Evolutionary conservation across 2,329 filamentous ascomycete species (phyloP).

Genomic region (Penicillium rolfsii): DNA sequence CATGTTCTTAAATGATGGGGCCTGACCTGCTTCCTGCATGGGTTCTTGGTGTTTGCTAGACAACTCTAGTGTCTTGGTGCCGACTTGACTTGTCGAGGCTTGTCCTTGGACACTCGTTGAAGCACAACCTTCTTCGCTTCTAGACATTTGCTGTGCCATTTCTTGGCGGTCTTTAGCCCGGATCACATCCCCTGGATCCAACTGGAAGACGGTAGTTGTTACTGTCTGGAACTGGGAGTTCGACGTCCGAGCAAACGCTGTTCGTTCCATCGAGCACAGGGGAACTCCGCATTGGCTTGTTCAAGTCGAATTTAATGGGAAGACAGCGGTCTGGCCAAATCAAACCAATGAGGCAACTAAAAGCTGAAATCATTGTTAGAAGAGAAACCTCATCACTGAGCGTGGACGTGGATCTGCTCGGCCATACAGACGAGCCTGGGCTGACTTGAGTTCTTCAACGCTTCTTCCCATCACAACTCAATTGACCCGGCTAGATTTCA

Average conservation of each 20-base stretch:
- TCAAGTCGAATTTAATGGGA: too few species aligned
- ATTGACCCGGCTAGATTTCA: neutral
- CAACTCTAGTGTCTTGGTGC: neutral
- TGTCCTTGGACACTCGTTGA: neutral
- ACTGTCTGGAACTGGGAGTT: slow-evolving; percentile 5
- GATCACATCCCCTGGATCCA: slow-evolving; percentile 13
- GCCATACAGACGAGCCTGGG: neutral
- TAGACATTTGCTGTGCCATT: neutral
- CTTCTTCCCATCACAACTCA: neutral
- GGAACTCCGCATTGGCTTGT: neutral
- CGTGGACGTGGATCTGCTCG: neutral
- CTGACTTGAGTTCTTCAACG: neutral
- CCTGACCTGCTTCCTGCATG: neutral
- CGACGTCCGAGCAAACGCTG: neutral
- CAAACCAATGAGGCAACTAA: neutral
- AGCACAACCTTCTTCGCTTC: neutral
- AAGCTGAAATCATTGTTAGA: neutral
- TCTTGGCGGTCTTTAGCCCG: slow-evolving; percentile 10
- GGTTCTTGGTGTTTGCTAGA: neutral
- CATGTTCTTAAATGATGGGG: neutral
- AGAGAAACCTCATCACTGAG: neutral
- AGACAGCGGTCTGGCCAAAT: neutral
- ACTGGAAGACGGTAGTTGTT: slow-evolving; percentile 9
- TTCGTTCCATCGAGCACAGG: neutral
- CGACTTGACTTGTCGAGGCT: neutral